These are phyloP conservation scores for Calophaca sinica DNA, from an alignment of 306 rosid species.

Conservation along the genomic window DNA sequence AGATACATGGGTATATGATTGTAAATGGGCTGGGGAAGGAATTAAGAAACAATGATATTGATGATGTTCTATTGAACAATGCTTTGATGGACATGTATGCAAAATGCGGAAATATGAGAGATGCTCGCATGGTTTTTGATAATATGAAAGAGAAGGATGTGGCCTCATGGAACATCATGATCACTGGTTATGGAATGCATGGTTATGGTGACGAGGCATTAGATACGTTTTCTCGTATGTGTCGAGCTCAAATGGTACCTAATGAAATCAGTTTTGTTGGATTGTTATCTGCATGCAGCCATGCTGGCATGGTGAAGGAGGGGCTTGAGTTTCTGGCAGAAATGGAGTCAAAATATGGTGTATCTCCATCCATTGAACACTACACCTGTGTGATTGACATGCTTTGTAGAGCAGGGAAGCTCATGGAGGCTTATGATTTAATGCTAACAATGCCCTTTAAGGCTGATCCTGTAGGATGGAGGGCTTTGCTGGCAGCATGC, in stretches of 20 bases:
- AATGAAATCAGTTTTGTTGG: conserved; percentile 78
- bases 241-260: conserved; percentile 54
- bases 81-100: conserved; percentile 90
- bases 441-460: conserved; percentile 62
- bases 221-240: conserved; percentile 60
- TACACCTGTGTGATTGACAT: conserved; percentile 81
- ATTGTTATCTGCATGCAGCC: conserved; percentile 78
- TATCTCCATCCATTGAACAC: conserved; percentile 82
- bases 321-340: conserved; percentile 64
- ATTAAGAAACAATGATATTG: conserved; percentile 33
- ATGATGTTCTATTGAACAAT: conserved; percentile 61
- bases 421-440: conserved; percentile 69
- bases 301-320: conserved; percentile 72
- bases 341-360: conserved; percentile 68
- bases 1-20: conserved; percentile 76
- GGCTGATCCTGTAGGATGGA: conserved; percentile 80
- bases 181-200: conserved; percentile 82
- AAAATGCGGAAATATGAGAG: conserved; percentile 83
- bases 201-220: conserved; percentile 72
- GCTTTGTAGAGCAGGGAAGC: conserved; percentile 82
- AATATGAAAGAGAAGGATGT: conserved; percentile 67
- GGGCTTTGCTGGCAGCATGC: conserved; percentile 82
- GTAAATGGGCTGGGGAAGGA: conserved; percentile 64
- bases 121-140: conserved; percentile 65
- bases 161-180: conserved; percentile 93